A percentile compares a stretch with the other conserved stretches of the same genome.
Conservation (phyloP, 2,329 filamentous ascomycete species). For the Aspergillus sp. region DNA sequence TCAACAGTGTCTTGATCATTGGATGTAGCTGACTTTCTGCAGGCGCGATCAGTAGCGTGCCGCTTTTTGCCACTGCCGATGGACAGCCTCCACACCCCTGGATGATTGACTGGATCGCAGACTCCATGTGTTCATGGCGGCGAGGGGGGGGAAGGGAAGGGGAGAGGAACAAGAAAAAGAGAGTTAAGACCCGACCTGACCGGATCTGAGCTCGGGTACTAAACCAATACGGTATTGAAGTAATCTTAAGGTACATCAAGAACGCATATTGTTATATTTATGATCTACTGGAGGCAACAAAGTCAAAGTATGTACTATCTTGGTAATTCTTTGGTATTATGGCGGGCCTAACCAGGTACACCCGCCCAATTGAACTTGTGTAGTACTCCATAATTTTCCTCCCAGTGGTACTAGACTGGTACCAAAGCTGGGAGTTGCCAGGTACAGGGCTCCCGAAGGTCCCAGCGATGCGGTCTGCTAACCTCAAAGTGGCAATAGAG, state of each 20-base stretch:
- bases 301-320: too few relatives aligned
- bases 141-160: too few relatives aligned
- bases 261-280: not conserved
- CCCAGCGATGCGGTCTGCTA: not conserved
- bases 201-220: not conserved
- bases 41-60: not conserved
- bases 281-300: too few relatives aligned
- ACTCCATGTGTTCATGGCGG: not conserved
- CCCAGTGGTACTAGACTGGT: too few relatives aligned
- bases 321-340: too few relatives aligned
- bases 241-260: not conserved
- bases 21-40: not conserved
- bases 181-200: not conserved
- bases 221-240: not conserved
- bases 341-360: too few relatives aligned
- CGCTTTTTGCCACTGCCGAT: not conserved
- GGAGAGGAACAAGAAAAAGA: not conserved
- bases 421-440: too few relatives aligned
- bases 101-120: not conserved
- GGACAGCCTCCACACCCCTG: not conserved
- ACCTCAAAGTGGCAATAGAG: not conserved
- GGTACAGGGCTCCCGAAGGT: not conserved
- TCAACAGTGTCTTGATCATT: not conserved
- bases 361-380: too few relatives aligned
- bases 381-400: too few relatives aligned